Evolutionary conservation across 768 basidiomycete species (phyloP), one percentile per base, ranked within the genome.

Genomic region (Psilocybe sp.): DNA sequence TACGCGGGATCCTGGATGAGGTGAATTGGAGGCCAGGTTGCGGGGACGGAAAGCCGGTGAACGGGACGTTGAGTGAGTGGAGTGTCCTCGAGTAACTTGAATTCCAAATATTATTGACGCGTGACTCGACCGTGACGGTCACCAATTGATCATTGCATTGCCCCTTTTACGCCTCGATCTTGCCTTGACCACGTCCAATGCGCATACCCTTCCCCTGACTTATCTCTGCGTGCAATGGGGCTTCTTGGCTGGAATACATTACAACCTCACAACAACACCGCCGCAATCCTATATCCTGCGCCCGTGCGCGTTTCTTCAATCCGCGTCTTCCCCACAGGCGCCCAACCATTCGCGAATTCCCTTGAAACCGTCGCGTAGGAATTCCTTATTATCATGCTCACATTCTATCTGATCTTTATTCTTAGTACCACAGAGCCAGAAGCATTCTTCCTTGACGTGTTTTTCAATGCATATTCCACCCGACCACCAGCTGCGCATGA

Each of bases 211-310:
- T 13, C 10, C 18, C 33, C 44, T 16, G 20, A 34, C 33, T 41
- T 32, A 13, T 41, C 36, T 45, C 42, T 36, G 9, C 37, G 34
- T 19, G 39, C 39, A 33, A 78, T 77, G 74, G 69, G 71, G 53
- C 75, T 92, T 36, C 64, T 91, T 57, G 82, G 86, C 57, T 90
- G 85, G 82, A 82, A 78, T 40, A 81, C 77, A 20, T 66, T 92
- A 47, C 66, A 71, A 20, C 85, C 89, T 1, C 68, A 78, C 35
- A 80, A 77, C 8, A 71, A 76, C 49, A 64, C 90, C 15, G 84
- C 86, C 23, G 87, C 89, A 1, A 69, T 91, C 34, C 79, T 88
- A n/a, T 91, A 89, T 62, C 65, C 80, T 0, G 74, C 75, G 0
- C 82, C 87, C 0, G 79, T 90, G 15, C 80, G 80, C 50, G 76